Conservation (phyloP, 2,329 filamentous ascomycete species). For the Claviceps maximensis region DNA sequence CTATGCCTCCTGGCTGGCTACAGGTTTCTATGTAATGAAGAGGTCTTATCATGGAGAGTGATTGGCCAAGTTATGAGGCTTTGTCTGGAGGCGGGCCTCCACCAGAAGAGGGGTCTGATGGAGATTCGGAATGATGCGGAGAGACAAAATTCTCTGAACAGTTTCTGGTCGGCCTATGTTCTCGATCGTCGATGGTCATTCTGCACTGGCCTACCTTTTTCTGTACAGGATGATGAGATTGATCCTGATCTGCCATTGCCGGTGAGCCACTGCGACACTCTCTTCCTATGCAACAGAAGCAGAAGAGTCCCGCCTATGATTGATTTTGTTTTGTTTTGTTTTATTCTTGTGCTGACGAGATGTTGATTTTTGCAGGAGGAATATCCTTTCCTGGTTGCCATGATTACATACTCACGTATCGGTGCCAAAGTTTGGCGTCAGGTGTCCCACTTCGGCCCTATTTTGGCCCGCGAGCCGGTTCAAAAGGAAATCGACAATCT, state of each 20-base stretch:
- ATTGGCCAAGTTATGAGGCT: conserved; percentile 72
- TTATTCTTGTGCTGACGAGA: not conserved
- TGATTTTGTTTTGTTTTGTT: not conserved
- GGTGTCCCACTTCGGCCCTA: conserved; percentile 53
- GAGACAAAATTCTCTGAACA: conserved; percentile 51
- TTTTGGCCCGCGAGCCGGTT: conserved; percentile 49
- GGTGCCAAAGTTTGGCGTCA: conserved; percentile 79
- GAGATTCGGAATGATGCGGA: conserved; percentile 57
- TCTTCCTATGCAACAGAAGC: not conserved
- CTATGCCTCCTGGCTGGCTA: conserved; percentile 47
- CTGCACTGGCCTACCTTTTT: conserved; percentile 77
- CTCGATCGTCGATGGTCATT: conserved; percentile 82
- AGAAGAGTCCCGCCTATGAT: not conserved
- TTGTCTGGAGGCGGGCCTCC: conserved; percentile 71
- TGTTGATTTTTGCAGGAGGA: conserved; percentile 25
- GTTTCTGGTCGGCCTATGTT: conserved; percentile 81
- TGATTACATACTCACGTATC: conserved; percentile 74
- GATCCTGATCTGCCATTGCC: conserved; percentile 68
- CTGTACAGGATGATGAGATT: conserved; percentile 74
- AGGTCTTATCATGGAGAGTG: conserved; percentile 73
- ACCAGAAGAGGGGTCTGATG: conserved; percentile 60
- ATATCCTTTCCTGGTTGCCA: conserved; percentile 62
- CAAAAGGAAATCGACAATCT: conserved; percentile 66
- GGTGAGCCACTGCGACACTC: conserved; percentile 33
- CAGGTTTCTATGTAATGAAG: conserved; percentile 75